Evolutionary conservation across 2,329 filamentous ascomycete species (phyloP), one percentile per base, ranked within the genome.

Genomic region (Dryadomyces quercivorus): DNA sequence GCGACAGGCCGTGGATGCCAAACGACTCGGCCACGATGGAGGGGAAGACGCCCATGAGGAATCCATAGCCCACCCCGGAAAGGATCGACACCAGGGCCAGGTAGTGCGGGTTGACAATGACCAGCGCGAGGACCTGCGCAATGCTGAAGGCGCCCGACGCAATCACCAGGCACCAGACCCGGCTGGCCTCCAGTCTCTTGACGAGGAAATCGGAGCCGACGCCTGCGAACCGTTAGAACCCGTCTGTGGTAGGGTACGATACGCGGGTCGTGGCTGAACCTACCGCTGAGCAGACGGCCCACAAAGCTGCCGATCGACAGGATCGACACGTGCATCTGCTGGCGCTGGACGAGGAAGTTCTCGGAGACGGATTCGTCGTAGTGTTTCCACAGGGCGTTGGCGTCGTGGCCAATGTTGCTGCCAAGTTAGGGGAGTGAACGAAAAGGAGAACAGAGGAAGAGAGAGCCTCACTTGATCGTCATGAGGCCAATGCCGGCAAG

Each of bases 371-470:
- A 82, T 59, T 84, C 77, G 63, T 96, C 89, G 65, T 85, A 94
- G 63, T 88, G 81, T 58, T 81, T 84, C 93, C 93, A 97, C 1
- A 98, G 76, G 2, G 90, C 89, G 65, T 88, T 87, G 56, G 83
- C 85, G 62, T 91, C 82, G 65, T 95, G 94, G 46, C 93, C 93
- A 64, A 97, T 95, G 63, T 98, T 98, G 72, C 89, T 95, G 61
- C 4, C 2, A 16, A 9, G 7, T 45, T 8, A 22, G 49, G 50
- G 9, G 6, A 16, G 42, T 38, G 36, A n/a, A 3, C 49, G 21
- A 53, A 36, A 22, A 16, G 22, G 22, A 12, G 18, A 36, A 15
- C 5, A 18, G n/a, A n/a, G n/a, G n/a, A n/a, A n/a, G n/a, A n/a
- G n/a, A n/a, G 20, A 61, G 22, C 74, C 86, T 69, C 76, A 95